Base-by-base conservation (phyloP, 1,139 yeast genomes). In the Suhomyces chickasaworum region DNA sequence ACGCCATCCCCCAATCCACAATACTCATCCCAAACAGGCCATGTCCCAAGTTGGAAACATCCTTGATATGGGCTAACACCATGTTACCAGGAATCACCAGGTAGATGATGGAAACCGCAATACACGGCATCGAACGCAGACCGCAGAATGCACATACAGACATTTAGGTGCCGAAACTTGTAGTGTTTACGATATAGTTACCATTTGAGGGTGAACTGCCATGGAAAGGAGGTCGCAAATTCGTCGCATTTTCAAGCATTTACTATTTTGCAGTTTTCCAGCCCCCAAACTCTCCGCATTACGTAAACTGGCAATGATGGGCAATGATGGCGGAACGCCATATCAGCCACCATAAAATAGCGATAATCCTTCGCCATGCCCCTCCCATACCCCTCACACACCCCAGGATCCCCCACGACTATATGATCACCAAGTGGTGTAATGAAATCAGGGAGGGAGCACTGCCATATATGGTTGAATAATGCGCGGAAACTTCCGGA, bases 401-500 rank as follows among this genome's bases (percentile, higher is more conserved):
- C 12, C 27, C 10, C 27, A 9, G 29, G n/a, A 25, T 9, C 29
- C 29, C 29, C 29, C 29, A 25, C 29, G 29, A 25, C 29, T 10
- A n/a, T n/a, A 25, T 6, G 16, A 12, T 33, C 22, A 22, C 37
- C 23, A 33, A 20, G 37, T 33, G 13, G 25, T 17, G 37, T 10
- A n/a, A n/a, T 8, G n/a, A n/a, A 20, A 6, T 6, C 15, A 18
- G 9, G 15, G n/a, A 20, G 37, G 20, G 18, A 6, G 4, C 34
- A 2, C 17, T 31, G 34, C 34, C 20, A 5, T 13, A 33, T 20
- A 22, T 8, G 29, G 29, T 10, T 9, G 29, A 13, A 10, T 25
- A 13, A 29, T 32, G 23, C 36, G 36, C 36, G 39, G 29, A 23
- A 16, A 16, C 31, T 27, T 37, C 39, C 39, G 13, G 39, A 25